Conservation (phyloP, 305 asterid genomes). For the Plantago lanceolata region DNA sequence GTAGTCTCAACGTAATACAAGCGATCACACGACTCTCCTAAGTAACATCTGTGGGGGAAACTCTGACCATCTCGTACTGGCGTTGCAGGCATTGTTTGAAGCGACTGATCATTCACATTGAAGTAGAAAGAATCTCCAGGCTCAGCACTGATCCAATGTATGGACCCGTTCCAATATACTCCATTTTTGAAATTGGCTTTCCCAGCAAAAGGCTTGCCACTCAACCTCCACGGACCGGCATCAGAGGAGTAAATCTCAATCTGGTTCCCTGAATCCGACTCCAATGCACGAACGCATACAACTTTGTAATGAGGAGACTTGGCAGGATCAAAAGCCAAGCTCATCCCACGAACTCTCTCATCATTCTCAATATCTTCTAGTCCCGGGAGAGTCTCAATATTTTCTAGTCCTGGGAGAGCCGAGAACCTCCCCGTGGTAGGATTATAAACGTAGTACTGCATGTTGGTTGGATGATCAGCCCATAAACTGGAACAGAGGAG, state of each 20-base stretch:
- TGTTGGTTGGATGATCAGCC: background rate
- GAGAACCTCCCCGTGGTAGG: constrained; percentile 29
- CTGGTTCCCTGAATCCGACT: constrained; percentile 9
- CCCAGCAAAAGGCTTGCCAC: constrained; percentile 21
- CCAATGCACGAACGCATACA: constrained; percentile 20
- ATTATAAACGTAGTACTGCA: constrained; percentile 26
- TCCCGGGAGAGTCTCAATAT: constrained; percentile 19
- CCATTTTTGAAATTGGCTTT: constrained; percentile 15
- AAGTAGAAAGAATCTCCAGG: constrained; percentile 12
- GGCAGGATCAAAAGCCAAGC: constrained; percentile 34
- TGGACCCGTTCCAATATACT: constrained; percentile 35
- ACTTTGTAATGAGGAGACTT: constrained; percentile 29
- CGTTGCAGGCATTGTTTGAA: constrained; percentile 14
- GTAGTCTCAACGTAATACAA: constrained; percentile 23
- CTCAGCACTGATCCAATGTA: constrained; percentile 25
- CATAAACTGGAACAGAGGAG: constrained; percentile 23
- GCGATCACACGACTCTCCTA: constrained; percentile 26
- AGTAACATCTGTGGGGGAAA: background rate
- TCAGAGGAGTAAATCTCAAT: constrained; percentile 28
- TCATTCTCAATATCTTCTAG: background rate
- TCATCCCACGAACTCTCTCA: constrained; percentile 9
- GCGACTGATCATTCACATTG: constrained; percentile 13
- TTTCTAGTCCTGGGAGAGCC: constrained; percentile 25
- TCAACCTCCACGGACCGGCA: constrained; percentile 27
- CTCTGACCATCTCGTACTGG: background rate